A percentile compares a stretch with the other conserved stretches of the same genome.
phyloP scores from a whole-genome alignment of 2,329 filamentous ascomycete species.

The Ophiocordyceps camponoti-leonardi region DNA sequence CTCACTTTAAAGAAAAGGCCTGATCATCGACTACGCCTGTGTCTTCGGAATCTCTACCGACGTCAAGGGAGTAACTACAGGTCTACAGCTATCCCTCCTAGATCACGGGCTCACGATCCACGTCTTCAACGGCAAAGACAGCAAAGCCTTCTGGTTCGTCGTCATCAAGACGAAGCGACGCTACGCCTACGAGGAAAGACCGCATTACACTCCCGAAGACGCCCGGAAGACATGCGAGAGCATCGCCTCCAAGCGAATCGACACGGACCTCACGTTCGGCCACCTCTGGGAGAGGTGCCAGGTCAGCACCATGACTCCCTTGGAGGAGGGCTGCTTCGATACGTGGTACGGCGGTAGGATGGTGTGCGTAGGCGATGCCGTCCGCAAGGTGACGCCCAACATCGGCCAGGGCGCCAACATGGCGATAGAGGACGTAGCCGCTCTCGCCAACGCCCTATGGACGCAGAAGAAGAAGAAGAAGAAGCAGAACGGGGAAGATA shows the following conservation, averaged over 20 bases:
- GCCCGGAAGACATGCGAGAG: conserved; percentile 1
- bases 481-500: too few species aligned
- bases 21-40: conserved; percentile 12
- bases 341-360: conserved; percentile 15
- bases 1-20: neutral
- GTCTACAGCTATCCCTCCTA: conserved; percentile 6
- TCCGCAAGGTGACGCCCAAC: conserved; percentile 13
- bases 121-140: conserved; percentile 11
- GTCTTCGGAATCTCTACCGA: conserved; percentile 18
- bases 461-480: neutral
- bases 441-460: conserved; percentile 3
- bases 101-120: conserved; percentile 10
- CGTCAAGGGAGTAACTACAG: conserved; percentile 5
- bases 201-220: neutral
- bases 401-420: conserved; percentile 7
- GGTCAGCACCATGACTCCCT: conserved; percentile 11
- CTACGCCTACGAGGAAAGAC: neutral
- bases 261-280: conserved; percentile 6
- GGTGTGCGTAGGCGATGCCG: conserved; percentile 14
- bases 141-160: conserved; percentile 18
- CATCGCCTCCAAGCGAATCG: neutral
- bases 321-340: conserved; percentile 14
- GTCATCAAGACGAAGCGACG: conserved; percentile 9
- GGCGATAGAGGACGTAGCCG: conserved; percentile 6
- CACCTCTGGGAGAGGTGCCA: conserved; percentile 11